A percentile compares a stretch with the other conserved stretches of the same genome.
Conservation (phyloP, 768 basidiomycete species). For the Lactarius psammicola region DNA sequence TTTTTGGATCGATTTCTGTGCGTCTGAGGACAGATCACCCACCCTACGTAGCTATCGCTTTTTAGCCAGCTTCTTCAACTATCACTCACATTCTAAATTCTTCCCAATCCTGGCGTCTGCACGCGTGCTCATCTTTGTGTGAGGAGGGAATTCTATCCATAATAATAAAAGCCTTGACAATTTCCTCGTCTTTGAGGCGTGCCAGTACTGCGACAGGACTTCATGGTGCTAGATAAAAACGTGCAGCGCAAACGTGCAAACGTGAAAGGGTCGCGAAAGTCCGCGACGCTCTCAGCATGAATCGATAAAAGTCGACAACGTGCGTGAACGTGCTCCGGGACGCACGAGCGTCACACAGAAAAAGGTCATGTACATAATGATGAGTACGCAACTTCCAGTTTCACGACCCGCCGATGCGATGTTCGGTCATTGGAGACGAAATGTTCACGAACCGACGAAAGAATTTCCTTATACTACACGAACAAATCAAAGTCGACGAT, state of each 20-base stretch:
- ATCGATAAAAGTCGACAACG: neutral
- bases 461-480: slow-evolving; percentile 39
- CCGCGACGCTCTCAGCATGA: neutral
- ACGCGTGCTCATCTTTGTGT: too few species aligned
- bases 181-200: too few species aligned
- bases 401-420: neutral
- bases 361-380: neutral
- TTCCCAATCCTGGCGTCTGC: too few species aligned
- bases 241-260: neutral
- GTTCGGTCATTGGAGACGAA: neutral
- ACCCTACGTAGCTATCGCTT: too few species aligned
- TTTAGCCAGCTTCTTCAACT: too few species aligned
- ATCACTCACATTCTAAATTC: too few species aligned
- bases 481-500: slow-evolving; percentile 74
- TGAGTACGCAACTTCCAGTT: neutral
- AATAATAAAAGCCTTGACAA: too few species aligned
- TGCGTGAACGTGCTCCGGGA: neutral
- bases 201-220: neutral
- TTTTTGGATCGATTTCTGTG: too few species aligned
- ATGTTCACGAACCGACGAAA: neutral
- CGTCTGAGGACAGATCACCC: too few species aligned
- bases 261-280: neutral
- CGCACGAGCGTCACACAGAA: neutral
- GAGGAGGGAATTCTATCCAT: too few species aligned
- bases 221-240: neutral